These are phyloP conservation scores for Salix viminalis DNA, from an alignment of 345 rosid genomes.

Conservation along the genomic window DNA sequence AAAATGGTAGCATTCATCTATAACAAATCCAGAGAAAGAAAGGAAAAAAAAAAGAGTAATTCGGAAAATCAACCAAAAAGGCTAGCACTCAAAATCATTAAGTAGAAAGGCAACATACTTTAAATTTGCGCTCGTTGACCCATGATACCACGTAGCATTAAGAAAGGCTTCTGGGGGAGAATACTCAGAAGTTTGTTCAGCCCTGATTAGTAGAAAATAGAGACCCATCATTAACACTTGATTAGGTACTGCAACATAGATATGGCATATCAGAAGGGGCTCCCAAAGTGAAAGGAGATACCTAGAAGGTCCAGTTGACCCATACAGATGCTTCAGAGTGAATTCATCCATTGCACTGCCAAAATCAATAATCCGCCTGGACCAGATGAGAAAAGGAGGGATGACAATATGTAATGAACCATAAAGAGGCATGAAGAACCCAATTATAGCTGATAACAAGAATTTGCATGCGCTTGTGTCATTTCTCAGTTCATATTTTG, in stretches of 20 bases:
- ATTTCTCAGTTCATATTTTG: background rate
- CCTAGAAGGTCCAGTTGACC: conserved; percentile 87
- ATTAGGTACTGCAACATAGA: background rate
- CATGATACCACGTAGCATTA: conserved; percentile 77
- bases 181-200: conserved; percentile 84
- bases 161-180: conserved; percentile 85
- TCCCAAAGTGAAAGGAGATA: conserved; percentile 26
- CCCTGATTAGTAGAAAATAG: conserved; percentile 38
- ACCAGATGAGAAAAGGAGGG: conserved; percentile 16
- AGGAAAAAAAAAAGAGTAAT: background rate
- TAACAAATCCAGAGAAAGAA: background rate
- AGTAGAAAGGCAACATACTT: conserved; percentile 48
- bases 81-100: background rate
- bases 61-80: background rate
- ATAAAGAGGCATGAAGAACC: conserved; percentile 19
- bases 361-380: conserved; percentile 92
- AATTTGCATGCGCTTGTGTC: background rate
- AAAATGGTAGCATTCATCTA: background rate
- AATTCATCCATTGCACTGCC: conserved; percentile 90
- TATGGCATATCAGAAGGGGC: conserved; percentile 3
- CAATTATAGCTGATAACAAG: background rate
- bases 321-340: conserved; percentile 73
- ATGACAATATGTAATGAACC: no score
- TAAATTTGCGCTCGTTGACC: conserved; percentile 41
- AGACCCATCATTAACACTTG: background rate